Conservation (phyloP, 2,329 filamentous ascomycete genomes). For the Dothideomycetes sp. region DNA sequence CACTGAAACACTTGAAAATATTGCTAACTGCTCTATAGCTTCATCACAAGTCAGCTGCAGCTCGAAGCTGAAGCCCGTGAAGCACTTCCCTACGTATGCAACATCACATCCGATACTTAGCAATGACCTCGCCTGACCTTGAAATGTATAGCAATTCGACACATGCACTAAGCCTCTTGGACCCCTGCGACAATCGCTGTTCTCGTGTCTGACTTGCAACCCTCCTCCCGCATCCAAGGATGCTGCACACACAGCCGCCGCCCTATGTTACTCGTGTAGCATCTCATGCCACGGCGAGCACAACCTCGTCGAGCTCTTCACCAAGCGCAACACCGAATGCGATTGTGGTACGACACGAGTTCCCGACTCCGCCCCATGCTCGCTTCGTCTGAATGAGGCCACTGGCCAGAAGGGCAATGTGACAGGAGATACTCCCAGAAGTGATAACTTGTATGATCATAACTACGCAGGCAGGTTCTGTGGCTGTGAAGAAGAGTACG, state of each 20-base stretch:
- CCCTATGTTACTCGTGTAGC: slow-evolving; percentile 92
- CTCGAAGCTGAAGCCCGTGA: slow-evolving; percentile 93
- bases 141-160: slow-evolving; percentile 64
- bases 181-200: slow-evolving; percentile 75
- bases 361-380: slow-evolving; percentile 56
- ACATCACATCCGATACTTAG: no score
- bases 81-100: slow-evolving; percentile 75
- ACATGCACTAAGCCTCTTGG: slow-evolving; percentile 87
- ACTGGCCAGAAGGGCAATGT: slow-evolving; percentile 70
- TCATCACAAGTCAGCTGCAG: slow-evolving; percentile 77
- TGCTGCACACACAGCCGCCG: slow-evolving; percentile 61
- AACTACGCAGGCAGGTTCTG: slow-evolving; percentile 94
- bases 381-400: slow-evolving; percentile 57
- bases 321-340: slow-evolving; percentile 89
- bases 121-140: slow-evolving; percentile 5
- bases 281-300: slow-evolving; percentile 96
- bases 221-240: slow-evolving; percentile 56
- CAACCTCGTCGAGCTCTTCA: slow-evolving; percentile 87
- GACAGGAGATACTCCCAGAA: slow-evolving; percentile 60
- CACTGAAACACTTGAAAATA: not conserved
- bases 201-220: slow-evolving; percentile 89
- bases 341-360: slow-evolving; percentile 88
- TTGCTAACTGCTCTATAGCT: slow-evolving; percentile 38
- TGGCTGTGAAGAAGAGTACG: slow-evolving; percentile 77
- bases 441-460: slow-evolving; percentile 81